phyloP scores from a whole-genome alignment of 805 yeast species.

The Priceomyces fermenticarens region DNA sequence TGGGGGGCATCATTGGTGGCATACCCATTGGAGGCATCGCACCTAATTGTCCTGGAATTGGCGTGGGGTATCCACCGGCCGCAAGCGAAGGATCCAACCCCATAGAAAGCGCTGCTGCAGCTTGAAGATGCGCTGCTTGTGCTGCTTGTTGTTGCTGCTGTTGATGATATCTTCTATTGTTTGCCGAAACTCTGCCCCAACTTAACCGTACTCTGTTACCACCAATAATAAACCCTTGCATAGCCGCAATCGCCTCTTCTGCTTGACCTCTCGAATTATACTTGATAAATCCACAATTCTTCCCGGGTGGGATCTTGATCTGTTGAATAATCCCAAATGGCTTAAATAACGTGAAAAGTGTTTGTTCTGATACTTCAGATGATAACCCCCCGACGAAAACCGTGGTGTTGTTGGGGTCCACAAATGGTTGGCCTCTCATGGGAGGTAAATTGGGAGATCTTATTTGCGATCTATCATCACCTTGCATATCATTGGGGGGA shows the following conservation, averaged over 20 bases:
- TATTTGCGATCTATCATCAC: slow-evolving; percentile 4
- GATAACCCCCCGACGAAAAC: slow-evolving; percentile 77
- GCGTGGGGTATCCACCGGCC: slow-evolving; percentile 19
- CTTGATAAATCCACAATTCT: slow-evolving; percentile 87
- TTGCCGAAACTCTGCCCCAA: slow-evolving; percentile 68
- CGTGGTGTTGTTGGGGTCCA: slow-evolving; percentile 67
- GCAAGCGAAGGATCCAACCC: slow-evolving; percentile 36
- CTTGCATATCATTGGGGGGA: slow-evolving; percentile 3
- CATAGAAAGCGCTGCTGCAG: slow-evolving; percentile 36
- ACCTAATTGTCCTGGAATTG: slow-evolving; percentile 10
- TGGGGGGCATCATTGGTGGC: slow-evolving; percentile 6
- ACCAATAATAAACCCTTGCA: slow-evolving; percentile 90
- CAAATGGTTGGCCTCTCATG: slow-evolving; percentile 23
- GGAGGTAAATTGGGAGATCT: slow-evolving; percentile 6
- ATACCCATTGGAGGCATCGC: slow-evolving; percentile 12
- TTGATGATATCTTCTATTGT: slow-evolving; percentile 28
- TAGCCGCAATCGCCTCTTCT: slow-evolving; percentile 76
- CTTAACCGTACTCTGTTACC: slow-evolving; percentile 78
- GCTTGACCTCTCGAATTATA: slow-evolving; percentile 76
- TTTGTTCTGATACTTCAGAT: slow-evolving; percentile 59
- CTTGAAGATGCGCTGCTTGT: slow-evolving; percentile 36
- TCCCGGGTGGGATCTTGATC: slow-evolving; percentile 75
- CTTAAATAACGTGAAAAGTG: slow-evolving; percentile 58
- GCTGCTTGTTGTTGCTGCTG: slow-evolving; percentile 26
- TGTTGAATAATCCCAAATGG: slow-evolving; percentile 71